Evolutionary conservation across 352 stramenopile genomes (phyloP).

Genomic region (Phytophthora aleatoria): DNA sequence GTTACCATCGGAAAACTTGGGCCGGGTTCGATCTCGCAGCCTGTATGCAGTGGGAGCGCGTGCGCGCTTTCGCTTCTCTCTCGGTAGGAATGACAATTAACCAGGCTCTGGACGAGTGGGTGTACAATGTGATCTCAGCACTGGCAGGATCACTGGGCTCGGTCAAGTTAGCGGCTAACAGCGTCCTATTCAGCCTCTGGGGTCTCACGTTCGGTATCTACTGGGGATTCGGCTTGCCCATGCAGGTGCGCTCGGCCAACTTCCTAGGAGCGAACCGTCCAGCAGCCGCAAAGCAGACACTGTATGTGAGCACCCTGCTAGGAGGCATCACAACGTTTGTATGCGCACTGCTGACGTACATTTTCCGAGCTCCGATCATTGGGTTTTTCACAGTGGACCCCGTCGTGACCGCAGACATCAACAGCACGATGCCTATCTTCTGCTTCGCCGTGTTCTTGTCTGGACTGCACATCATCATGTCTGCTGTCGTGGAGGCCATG

Average conservation of each 20-base stretch:
- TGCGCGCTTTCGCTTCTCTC: conserved; percentile 69
- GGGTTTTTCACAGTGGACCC: conserved; percentile 69
- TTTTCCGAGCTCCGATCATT: conserved; percentile 65
- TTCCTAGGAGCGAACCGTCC: conserved; percentile 77
- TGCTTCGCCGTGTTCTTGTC: conserved; percentile 78
- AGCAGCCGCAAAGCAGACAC: conserved; percentile 57
- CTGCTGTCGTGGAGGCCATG: conserved; percentile 84
- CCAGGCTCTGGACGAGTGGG: conserved; percentile 78
- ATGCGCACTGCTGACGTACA: conserved; percentile 58
- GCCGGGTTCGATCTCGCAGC: conserved; percentile 56
- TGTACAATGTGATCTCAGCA: conserved; percentile 78
- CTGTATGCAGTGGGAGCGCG: conserved; percentile 69
- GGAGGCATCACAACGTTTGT: conserved; percentile 56
- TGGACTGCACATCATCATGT: conserved; percentile 77
- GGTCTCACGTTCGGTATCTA: conserved; percentile 82
- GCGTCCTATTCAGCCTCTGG: conserved; percentile 85
- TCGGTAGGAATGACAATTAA: conserved; percentile 83
- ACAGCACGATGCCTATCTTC: conserved; percentile 70
- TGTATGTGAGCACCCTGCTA: conserved; percentile 70
- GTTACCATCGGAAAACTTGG: conserved; percentile 83
- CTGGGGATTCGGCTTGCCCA: conserved; percentile 82
- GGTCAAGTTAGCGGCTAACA: conserved; percentile 73
- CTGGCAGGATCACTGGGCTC: conserved; percentile 69
- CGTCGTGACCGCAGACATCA: conserved; percentile 58
- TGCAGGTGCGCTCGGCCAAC: conserved; percentile 78